Percentiles rank a stretch among this genome's conserved stretches.
These are phyloP conservation scores for Cystobasidiopsis lactophilus DNA, from an alignment of 768 basidiomycete genomes.

Conservation along the genomic window DNA sequence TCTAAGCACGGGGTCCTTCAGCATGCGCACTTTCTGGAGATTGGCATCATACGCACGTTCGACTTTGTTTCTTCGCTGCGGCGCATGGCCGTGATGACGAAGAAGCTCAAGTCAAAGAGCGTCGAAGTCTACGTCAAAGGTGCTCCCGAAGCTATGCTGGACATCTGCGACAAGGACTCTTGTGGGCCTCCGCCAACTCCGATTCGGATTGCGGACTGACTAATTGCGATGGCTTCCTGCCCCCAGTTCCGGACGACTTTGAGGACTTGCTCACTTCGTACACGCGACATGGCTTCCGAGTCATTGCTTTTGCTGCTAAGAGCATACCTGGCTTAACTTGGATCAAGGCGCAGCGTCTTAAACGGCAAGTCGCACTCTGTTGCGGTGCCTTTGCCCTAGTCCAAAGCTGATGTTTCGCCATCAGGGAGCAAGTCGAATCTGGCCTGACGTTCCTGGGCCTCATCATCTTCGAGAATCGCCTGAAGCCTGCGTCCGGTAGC, in stretches of 20 bases:
- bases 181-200: constrained; percentile 34
- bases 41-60: constrained; percentile 86
- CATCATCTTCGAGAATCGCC: constrained; percentile 92
- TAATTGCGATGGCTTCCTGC: background rate
- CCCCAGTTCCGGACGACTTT: constrained; percentile 76
- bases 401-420: background rate
- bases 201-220: background rate
- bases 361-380: constrained; percentile 36
- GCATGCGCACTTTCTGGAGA: constrained; percentile 90
- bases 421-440: constrained; percentile 81
- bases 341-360: constrained; percentile 92
- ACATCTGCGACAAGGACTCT: constrained; percentile 80
- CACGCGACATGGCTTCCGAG: constrained; percentile 85
- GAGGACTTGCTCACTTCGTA: constrained; percentile 92
- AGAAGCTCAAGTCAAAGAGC: constrained; percentile 69
- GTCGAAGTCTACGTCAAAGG: constrained; percentile 99
- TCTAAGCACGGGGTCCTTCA: constrained; percentile 21
- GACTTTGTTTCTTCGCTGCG: constrained; percentile 86
- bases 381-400: background rate
- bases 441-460: constrained; percentile 75
- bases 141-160: constrained; percentile 93
- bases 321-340: constrained; percentile 79
- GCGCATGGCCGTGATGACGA: constrained; percentile 95
- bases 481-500: constrained; percentile 75
- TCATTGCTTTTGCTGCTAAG: constrained; percentile 95